Base-by-base conservation (phyloP, 192 early-diverging fungal genomes). In the Jimgerdemannia flammicorona region DNA sequence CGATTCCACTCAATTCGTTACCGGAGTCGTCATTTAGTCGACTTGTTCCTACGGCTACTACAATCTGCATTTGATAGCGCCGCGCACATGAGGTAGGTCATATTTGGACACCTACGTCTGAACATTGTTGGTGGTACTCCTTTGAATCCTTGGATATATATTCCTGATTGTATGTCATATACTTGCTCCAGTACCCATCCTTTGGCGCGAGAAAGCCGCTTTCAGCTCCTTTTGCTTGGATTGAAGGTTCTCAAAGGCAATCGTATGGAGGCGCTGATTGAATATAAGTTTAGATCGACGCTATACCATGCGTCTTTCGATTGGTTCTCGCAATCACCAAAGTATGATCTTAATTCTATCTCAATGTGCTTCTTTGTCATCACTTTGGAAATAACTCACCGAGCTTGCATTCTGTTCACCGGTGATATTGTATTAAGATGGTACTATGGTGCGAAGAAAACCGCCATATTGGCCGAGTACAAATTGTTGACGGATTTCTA, bases 1-100 rank as follows among this genome's bases (percentile, higher is more conserved):
- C 88, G 95, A 19, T 97, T 96, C 85, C 93, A 95, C 75, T 90
- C 90, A 8, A 92, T 92, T 69, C 86, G 91, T 64, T 91, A 95
- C 72, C 81, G 90, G 72, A 89, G 89, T 72, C 84, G 87, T 40
- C 90, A 93, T 67, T 85, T 92, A 49, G 90, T 94, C 64, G 87
- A 90, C 71, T 87, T 95, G 19, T 94, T 93, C 74, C 81, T 91
- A 39, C 90, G 95, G 43, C 83, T 99, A 63, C 80, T 98, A 41
- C 93, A 95, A 72, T 84, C 91, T 49, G 93, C 96, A 3, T 89
- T 95, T 76, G 74, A 85, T 67, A 84, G 49, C 14, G 49, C 2
- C 49, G 49, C 49, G 6, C 49, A 59, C 49, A 59, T 59, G 49
- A 59, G 49, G 49, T 59, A 59, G 49, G 8, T 59, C 49, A 2